Percentiles rank a stretch among this genome's conserved stretches.
phyloP scores from a whole-genome alignment of 495 filamentous ascomycete species.

The Neurospora sp. region DNA sequence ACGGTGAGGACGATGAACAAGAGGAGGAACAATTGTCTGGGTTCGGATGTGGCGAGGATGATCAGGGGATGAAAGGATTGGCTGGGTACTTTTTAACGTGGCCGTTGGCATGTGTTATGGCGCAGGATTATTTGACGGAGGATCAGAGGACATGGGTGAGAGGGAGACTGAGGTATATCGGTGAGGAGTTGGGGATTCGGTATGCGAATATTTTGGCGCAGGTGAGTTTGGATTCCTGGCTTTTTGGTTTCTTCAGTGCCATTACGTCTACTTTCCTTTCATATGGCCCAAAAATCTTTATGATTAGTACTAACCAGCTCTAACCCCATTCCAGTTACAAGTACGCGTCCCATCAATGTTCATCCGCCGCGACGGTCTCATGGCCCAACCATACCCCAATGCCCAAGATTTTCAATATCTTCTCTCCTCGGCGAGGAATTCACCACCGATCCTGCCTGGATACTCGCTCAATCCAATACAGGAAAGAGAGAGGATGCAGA shows the following conservation, averaged over 20 bases:
- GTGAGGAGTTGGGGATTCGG: conserved; percentile 34
- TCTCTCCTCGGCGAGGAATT: conserved; percentile 7
- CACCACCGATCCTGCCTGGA: conserved; percentile 7
- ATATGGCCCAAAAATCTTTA: neutral
- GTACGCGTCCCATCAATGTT: conserved; percentile 44
- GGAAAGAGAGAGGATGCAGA: conserved; percentile 29
- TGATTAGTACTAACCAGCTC: neutral
- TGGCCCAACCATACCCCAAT: conserved; percentile 23
- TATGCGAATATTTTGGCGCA: conserved; percentile 37
- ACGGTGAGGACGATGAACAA: neutral
- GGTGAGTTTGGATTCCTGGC: conserved; percentile 16
- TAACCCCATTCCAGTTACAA: conserved; percentile 21
- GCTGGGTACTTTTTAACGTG: conserved; percentile 38
- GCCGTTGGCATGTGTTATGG: conserved; percentile 31
- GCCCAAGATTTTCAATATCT: conserved; percentile 25
- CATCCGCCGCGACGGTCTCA: conserved; percentile 36
- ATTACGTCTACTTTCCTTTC: neutral
- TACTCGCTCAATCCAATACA: conserved; percentile 26
- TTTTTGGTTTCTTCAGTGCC: neutral
- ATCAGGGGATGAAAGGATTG: conserved; percentile 27
- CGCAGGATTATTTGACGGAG: conserved; percentile 40
- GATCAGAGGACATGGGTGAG: conserved; percentile 36
- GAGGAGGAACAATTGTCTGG: conserved; percentile 3
- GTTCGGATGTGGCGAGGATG: conserved; percentile 30
- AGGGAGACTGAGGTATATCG: conserved; percentile 37